These are phyloP conservation scores for Cyclotella choctawhatcheeana DNA, from an alignment of 108 stramenopile genomes.

Conservation along the genomic window DNA sequence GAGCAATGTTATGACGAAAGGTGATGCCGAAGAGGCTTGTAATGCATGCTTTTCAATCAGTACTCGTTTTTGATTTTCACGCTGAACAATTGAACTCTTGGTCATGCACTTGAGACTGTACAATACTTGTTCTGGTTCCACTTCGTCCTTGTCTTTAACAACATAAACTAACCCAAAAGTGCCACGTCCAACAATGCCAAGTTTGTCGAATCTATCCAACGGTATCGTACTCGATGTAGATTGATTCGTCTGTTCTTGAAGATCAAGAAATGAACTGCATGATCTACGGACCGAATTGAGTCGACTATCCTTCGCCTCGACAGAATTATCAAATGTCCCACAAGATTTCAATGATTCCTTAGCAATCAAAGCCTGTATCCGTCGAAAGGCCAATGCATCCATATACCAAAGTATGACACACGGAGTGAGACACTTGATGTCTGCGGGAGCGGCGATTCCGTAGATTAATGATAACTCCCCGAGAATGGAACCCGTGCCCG, in stretches of 20 bases:
- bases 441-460: conserved; percentile 46
- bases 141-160: conserved; percentile 27
- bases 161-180: conserved; percentile 54
- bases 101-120: conserved; percentile 60
- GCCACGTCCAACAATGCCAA: conserved; percentile 45
- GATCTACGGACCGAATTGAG: conserved; percentile 20
- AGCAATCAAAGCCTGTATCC: conserved; percentile 49
- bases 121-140: conserved; percentile 11
- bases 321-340: neutral
- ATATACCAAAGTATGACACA: conserved; percentile 49
- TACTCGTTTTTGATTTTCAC: conserved; percentile 44
- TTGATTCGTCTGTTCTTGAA: conserved; percentile 39
- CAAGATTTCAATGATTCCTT: conserved; percentile 41
- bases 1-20: conserved; percentile 47
- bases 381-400: conserved; percentile 44
- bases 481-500: conserved; percentile 42
- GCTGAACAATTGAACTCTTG: conserved; percentile 46
- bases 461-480: conserved; percentile 63
- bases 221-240: conserved; percentile 19
- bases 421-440: conserved; percentile 33
- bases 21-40: conserved; percentile 31
- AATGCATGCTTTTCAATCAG: conserved; percentile 56
- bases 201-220: conserved; percentile 17
- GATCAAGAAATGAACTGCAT: conserved; percentile 45
- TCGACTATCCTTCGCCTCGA: conserved; percentile 15